Conservation (phyloP, 116 monocot species). For the Zostera marina region DNA sequence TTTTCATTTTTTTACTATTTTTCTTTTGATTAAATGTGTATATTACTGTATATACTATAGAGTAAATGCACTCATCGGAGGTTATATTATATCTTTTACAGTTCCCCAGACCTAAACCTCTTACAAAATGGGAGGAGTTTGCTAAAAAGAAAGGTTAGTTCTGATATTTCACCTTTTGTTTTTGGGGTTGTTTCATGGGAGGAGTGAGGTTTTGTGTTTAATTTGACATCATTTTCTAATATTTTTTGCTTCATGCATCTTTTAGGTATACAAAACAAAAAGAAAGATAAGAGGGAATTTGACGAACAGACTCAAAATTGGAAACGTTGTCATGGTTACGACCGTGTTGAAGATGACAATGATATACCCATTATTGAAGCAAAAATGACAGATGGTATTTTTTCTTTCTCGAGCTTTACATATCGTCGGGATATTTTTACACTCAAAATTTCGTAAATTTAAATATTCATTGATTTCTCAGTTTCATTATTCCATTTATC, state of each 20-base stretch:
- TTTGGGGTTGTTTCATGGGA: not conserved
- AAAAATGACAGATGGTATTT: conserved; percentile 68
- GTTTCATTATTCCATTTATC: too few species aligned
- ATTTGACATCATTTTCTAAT: not conserved
- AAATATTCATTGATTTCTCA: too few species aligned
- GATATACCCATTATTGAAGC: conserved; percentile 86
- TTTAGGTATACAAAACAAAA: conserved; percentile 71
- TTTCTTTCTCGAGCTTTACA: not conserved
- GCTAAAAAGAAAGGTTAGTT: conserved; percentile 74
- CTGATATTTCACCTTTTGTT: not conserved
- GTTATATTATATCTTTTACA: conserved; percentile 10
- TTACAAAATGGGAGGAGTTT: conserved; percentile 90
- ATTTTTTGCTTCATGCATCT: not conserved
- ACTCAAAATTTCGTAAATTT: not conserved
- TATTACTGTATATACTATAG: not conserved
- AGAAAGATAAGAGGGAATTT: conserved; percentile 75
- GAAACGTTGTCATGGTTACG: conserved; percentile 89
- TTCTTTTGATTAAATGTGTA: not conserved
- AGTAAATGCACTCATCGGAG: not conserved
- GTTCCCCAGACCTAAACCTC: conserved; percentile 88
- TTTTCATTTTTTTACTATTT: not conserved
- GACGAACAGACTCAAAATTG: conserved; percentile 78
- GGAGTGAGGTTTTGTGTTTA: not conserved
- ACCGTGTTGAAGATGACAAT: conserved; percentile 87
- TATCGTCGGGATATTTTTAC: not conserved